Base-by-base conservation (phyloP, 148 eudicot species). In the Vaccinium corymbosum region DNA sequence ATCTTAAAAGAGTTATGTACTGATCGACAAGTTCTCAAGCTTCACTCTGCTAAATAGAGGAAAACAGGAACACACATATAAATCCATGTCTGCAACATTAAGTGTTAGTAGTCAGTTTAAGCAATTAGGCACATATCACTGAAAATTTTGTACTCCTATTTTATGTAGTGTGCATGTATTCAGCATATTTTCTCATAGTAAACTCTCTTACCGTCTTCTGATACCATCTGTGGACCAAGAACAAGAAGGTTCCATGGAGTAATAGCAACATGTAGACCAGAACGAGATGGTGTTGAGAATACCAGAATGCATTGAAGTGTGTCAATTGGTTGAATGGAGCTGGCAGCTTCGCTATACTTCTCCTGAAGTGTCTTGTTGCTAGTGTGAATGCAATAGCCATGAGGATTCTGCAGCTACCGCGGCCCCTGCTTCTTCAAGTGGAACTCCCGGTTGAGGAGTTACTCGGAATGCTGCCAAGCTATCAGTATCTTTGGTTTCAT, bases 231-330 rank as follows among this genome's bases (percentile, higher is more conserved):
- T 89, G 88, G 52, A 86, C 93, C 79, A 97, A 85, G 91, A 89
- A 93, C 89, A 95, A 75, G 92, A 92, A 94, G 85, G 81, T 85
- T 52, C 99, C 99, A 82, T 97, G 99, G 85, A 97, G 83, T 50
- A 97, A 73, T 7, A 97, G 91, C 85, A 94, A 78, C 48, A 93
- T 84, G 77, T 97, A 97, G 84, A 97, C 98, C 7, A 97, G 83
- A 50, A 84, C 93, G 13, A 92, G 86, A 86, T 94, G 90, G 86
- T 95, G 99, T 85, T 95, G 99, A 17, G 99, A 91, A 84, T 95
- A 97, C 98, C 98, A 95, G 79, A 97, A 95, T 1, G 98, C 98
- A 74, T 97, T 97, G 80, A 94, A 95, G 56, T 98, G 98, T 19
- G 98, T 94, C 79, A 97, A 53, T 83, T 93, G 82, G 85, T 93